Evolutionary conservation across 768 basidiomycete genomes (phyloP).

Genomic region (Imleria badia): DNA sequence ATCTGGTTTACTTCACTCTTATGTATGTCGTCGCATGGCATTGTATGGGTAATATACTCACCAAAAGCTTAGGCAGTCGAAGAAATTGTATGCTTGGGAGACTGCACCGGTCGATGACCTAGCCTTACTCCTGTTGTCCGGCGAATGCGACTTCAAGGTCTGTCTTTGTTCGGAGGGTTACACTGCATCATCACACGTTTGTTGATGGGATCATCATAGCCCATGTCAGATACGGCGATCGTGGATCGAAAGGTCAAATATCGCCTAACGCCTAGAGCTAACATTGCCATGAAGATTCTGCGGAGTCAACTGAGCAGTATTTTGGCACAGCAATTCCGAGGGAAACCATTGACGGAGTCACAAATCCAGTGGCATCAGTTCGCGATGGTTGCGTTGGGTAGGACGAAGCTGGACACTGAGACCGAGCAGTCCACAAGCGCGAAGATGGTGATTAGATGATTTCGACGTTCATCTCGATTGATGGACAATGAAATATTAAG

Average conservation of each 20-base stretch:
- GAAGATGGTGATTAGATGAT: constrained; percentile 22
- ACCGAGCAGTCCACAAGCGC: constrained; percentile 9
- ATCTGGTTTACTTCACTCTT: constrained; percentile 84
- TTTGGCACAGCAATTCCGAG: constrained; percentile 66
- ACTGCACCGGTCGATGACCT: constrained; percentile 86
- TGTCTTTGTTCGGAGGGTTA: constrained; percentile 11
- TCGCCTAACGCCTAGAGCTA: constrained; percentile 64
- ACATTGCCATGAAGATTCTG: constrained; percentile 77
- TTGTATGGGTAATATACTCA: constrained; percentile 2
- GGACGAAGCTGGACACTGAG: constrained; percentile 40
- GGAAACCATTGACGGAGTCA: constrained; percentile 53
- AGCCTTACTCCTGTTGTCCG: constrained; percentile 79
- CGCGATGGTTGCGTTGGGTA: constrained; percentile 61
- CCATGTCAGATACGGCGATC: constrained; percentile 64
- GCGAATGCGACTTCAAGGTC: constrained; percentile 89
- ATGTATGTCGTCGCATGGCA: constrained; percentile 50
- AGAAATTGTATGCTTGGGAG: constrained; percentile 92
- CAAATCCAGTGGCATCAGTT: constrained; percentile 75
- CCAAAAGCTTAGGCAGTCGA: constrained; percentile 71
- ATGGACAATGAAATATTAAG: background rate
- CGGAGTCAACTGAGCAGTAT: constrained; percentile 60
- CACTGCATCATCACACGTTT: background rate
- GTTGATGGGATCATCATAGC: constrained; percentile 40
- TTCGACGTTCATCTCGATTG: background rate
- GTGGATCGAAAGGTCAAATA: constrained; percentile 88